Evolutionary conservation across 106 monocot species (phyloP).

Genomic region (Allium sativum): DNA sequence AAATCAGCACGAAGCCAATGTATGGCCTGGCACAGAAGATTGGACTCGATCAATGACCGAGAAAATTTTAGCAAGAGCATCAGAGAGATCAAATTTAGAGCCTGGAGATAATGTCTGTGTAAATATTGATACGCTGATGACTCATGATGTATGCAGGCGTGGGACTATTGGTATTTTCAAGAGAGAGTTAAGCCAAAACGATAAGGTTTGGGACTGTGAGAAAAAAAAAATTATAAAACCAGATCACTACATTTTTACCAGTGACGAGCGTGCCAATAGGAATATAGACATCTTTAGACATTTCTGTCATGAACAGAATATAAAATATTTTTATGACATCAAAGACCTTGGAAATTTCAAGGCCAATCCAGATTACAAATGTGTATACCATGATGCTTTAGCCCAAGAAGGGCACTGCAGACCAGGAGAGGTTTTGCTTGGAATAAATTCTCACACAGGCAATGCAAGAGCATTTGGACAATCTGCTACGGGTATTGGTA

Average conservation of each 20-base stretch:
- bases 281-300: constrained; percentile 95
- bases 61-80: constrained; percentile 81
- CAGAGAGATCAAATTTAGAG: constrained; percentile 44
- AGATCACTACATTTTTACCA: constrained; percentile 95
- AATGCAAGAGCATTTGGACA: constrained; percentile 99
- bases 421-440: constrained; percentile 98
- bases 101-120: constrained; percentile 89
- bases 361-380: constrained; percentile 96
- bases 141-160: constrained; percentile 73
- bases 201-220: constrained; percentile 95
- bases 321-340: constrained; percentile 94
- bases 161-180: constrained; percentile 92
- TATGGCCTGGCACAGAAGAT: too few relatives aligned
- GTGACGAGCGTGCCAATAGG: constrained; percentile 89
- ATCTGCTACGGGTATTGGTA: constrained; percentile 97
- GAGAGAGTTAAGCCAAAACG: constrained; percentile 78
- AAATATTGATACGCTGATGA: constrained; percentile 79
- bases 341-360: constrained; percentile 85
- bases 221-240: constrained; percentile 92
- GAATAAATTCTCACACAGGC: constrained; percentile 93
- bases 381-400: constrained; percentile 89
- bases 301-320: constrained; percentile 79
- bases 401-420: constrained; percentile 98
- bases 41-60: constrained; percentile 97
- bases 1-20: too few relatives aligned